phyloP scores from a whole-genome alignment of 1,139 yeast genomes.

The Taphrina pruni region DNA sequence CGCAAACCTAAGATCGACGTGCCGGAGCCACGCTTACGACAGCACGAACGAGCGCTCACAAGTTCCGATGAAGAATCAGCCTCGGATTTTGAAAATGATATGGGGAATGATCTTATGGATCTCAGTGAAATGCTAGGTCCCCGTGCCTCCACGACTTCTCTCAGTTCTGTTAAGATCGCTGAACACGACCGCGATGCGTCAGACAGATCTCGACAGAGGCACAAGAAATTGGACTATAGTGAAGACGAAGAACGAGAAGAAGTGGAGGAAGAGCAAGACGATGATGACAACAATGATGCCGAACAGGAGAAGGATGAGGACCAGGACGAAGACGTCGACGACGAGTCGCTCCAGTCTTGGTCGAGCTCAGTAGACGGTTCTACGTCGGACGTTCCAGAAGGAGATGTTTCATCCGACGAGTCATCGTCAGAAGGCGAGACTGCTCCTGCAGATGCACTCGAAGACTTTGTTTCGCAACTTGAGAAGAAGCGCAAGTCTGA shows the following conservation, averaged over 20 bases:
- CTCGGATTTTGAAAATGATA: conserved; percentile 34
- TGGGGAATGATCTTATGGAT: conserved; percentile 48
- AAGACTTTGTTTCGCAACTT: conserved; percentile 48
- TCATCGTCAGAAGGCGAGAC: conserved; percentile 40
- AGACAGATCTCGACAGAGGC: background rate
- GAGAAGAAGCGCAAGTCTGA: conserved; percentile 49
- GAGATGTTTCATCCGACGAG: conserved; percentile 23
- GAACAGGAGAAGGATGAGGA: background rate
- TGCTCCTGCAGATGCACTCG: conserved; percentile 48
- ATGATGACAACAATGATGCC: background rate
- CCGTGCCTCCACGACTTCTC: background rate
- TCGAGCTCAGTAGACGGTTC: conserved; percentile 48
- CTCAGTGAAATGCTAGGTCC: conserved; percentile 64
- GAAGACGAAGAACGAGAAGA: too few relatives aligned
- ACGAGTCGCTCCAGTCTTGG: background rate
- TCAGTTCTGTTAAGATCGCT: too few relatives aligned
- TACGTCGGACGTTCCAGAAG: too few relatives aligned
- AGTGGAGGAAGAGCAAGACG: background rate
- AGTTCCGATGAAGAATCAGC: conserved; percentile 47
- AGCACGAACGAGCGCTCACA: conserved; percentile 46
- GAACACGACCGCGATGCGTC: too few relatives aligned
- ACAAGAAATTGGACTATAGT: too few relatives aligned
- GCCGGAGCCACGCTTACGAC: conserved; percentile 48
- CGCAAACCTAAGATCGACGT: conserved; percentile 54
- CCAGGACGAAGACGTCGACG: background rate